Percentiles rank a stretch among this genome's conserved stretches.
These are phyloP conservation scores for Plasmodium falciparum DNA, from an alignment of 169 alveolate genomes.

Conservation along the genomic window DNA sequence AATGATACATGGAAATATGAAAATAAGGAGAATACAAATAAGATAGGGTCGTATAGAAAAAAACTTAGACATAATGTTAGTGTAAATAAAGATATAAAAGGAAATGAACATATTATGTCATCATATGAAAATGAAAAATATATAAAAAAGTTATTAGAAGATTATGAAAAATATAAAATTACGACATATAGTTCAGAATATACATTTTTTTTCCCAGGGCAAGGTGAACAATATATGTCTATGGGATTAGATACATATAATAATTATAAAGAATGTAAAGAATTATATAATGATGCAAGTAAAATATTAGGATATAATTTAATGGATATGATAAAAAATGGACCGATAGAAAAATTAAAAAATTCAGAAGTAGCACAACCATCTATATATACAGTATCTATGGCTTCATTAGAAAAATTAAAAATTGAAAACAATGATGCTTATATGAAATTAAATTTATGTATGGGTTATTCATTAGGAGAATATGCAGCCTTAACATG, in stretches of 20 bases:
- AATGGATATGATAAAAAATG: slow-evolving; percentile 78
- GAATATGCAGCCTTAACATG: slow-evolving; percentile 82
- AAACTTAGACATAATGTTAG: too few relatives aligned
- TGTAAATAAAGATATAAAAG: background rate
- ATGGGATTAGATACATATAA: slow-evolving; percentile 79
- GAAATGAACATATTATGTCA: slow-evolving; percentile 23
- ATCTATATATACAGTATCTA: slow-evolving; percentile 80
- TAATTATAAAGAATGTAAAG: slow-evolving; percentile 62
- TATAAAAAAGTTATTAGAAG: slow-evolving; percentile 48
- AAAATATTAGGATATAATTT: slow-evolving; percentile 78
- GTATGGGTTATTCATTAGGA: slow-evolving; percentile 82
- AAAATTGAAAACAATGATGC: slow-evolving; percentile 65
- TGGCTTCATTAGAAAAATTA: slow-evolving; percentile 79
- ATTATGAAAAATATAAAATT: slow-evolving; percentile 65
- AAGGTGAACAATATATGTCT: slow-evolving; percentile 80
- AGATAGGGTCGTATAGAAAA: too few relatives aligned
- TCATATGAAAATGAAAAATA: slow-evolving; percentile 66
- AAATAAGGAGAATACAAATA: too few relatives aligned
- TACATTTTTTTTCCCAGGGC: slow-evolving; percentile 84
- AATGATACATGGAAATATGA: too few relatives aligned
- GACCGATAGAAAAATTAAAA: slow-evolving; percentile 79
- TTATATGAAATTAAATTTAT: slow-evolving; percentile 43
- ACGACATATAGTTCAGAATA: slow-evolving; percentile 48
- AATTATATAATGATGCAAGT: slow-evolving; percentile 76
- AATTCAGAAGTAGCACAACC: slow-evolving; percentile 80